Evolutionary conservation across 2,329 filamentous ascomycete genomes (phyloP), one percentile per base, ranked within the genome.

Genomic region (Botrytis fragariae): DNA sequence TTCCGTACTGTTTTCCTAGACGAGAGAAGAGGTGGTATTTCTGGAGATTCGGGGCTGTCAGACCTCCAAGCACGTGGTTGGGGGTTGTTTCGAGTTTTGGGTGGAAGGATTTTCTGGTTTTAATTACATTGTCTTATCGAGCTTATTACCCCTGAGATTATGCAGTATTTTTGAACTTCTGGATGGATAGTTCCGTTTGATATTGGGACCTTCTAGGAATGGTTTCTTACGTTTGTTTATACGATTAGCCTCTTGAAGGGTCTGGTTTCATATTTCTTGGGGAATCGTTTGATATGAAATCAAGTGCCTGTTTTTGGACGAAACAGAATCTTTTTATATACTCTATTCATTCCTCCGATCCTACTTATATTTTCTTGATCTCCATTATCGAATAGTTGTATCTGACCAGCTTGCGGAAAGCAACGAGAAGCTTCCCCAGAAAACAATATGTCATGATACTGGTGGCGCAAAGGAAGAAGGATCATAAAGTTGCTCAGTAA

Each of bases 81-180:
- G 37, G 69, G 59, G 18, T 32, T 64, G 69, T 64, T 51, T 71
- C 59, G 44, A 3, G 59, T 51, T 64, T 39, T 10, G 39, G 57
- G 10, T 71, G 14, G 22, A 37, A 42, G 69, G 69, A 64, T 64
- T 57, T 9, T 9, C 16, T 57, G 14, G 12, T 8, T 54, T 51
- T 68, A 48, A 32, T 68, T 68, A n/a, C 18, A 32, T 5, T 25
- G 25, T 9, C 5, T 68, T 32, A 51, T 48, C n/a, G 25, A 32
- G 35, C 18, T 68, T 18, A 54, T 57, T 57, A 42, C 18, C 18
- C 48, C 48, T 68, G 48, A 42, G n/a, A n/a, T 68, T 42, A 57
- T 32, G 48, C 12, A 42, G 39, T 37, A 22, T 20, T 57, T 16
- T n/a, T 39, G 22, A 2, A 20, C 10, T 37, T 42, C 18, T 16